Percentiles rank a stretch among this genome's conserved stretches.
These are phyloP conservation scores for Lyophyllum semitale DNA, from an alignment of 768 basidiomycete genomes.

Conservation along the genomic window DNA sequence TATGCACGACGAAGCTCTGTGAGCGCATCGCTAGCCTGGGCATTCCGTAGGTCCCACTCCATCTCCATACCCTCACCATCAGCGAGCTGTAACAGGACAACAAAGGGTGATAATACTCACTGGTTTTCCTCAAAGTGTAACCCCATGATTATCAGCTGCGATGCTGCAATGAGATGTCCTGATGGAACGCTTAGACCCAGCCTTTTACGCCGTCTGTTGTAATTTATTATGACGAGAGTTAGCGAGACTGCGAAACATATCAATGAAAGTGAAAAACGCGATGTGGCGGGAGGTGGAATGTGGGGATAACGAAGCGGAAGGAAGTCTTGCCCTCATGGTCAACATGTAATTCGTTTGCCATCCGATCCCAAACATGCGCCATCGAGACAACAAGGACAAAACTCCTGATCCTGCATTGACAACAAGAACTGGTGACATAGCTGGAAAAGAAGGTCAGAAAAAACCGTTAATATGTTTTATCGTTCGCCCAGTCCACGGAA, in stretches of 20 bases:
- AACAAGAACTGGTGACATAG: conserved; percentile 31
- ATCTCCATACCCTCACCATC: not conserved
- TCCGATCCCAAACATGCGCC: conserved; percentile 16
- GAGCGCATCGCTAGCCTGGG: conserved; percentile 14
- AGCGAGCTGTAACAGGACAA: not conserved
- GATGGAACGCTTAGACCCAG: not conserved
- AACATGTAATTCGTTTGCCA: conserved; percentile 4
- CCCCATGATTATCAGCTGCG: conserved; percentile 7
- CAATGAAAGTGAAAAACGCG: not conserved
- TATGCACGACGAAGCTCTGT: conserved; percentile 1
- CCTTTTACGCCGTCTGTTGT: conserved; percentile 14
- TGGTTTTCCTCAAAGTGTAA: conserved; percentile 20
- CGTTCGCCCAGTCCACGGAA: conserved; percentile 10
- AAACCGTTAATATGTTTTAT: conserved; percentile 11
- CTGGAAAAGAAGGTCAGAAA: conserved; percentile 9
- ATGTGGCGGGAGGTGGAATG: conserved; percentile 27
- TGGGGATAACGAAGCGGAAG: conserved; percentile 19
- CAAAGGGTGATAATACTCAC: conserved; percentile 5
- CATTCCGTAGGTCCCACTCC: conserved; percentile 8
- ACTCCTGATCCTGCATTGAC: not conserved
- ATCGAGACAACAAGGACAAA: conserved; percentile 24
- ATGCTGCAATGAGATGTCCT: conserved; percentile 3
- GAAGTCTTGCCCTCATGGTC: not conserved
- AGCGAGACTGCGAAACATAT: not conserved
- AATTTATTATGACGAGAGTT: conserved; percentile 3